A percentile compares a stretch with the other conserved stretches of the same genome.
Evolutionary conservation across 1,284 basidiomycete species (phyloP).

Genomic region (Puccinia triticina): DNA sequence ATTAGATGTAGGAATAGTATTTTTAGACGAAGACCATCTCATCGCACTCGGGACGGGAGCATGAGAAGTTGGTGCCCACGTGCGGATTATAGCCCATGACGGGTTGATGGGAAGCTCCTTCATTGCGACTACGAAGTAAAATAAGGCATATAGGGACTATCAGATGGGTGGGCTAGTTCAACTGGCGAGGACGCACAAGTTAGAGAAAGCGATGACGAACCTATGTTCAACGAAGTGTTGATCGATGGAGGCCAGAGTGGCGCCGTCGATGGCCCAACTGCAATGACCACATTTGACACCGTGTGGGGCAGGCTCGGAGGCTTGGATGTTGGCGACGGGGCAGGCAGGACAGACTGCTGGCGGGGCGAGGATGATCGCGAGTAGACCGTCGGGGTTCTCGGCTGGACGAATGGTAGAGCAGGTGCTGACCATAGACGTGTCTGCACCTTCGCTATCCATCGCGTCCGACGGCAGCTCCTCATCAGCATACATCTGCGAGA

Average conservation of each 20-base stretch:
- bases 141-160: not conserved
- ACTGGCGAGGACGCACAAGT: not conserved
- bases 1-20: not conserved
- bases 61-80: conserved; percentile 31
- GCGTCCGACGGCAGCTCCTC: not conserved
- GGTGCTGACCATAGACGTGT: conserved; percentile 12
- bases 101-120: conserved; percentile 27
- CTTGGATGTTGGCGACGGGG: not conserved
- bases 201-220: not conserved
- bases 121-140: not conserved
- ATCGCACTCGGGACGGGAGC: conserved; percentile 38
- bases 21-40: conserved; percentile 35
- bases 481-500: conserved; percentile 14
- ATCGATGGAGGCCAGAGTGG: conserved; percentile 15
- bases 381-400: not conserved
- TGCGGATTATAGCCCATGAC: conserved; percentile 27
- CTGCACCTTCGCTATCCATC: not conserved
- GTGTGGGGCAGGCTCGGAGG: not conserved
- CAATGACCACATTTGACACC: conserved; percentile 21
- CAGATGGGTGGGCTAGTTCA: not conserved
- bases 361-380: not conserved
- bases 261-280: not conserved
- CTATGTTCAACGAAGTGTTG: conserved; percentile 33
- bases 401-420: conserved; percentile 27
- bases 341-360: conserved; percentile 27